Base-by-base conservation (phyloP, 352 stramenopile genomes). In the Aphanomyces euteiches region DNA sequence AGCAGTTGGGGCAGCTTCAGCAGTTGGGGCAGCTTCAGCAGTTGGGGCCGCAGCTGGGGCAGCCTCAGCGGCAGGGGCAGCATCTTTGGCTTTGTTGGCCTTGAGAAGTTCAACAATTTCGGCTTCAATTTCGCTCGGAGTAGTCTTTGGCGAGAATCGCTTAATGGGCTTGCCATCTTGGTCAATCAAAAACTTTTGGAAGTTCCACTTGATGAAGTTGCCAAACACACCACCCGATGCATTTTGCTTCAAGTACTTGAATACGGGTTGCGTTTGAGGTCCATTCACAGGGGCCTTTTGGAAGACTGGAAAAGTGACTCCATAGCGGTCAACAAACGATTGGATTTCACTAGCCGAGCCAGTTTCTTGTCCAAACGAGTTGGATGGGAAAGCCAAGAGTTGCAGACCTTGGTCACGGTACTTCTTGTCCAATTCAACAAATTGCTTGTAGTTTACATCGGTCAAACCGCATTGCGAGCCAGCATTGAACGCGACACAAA, bases 141-240 rank as follows among this genome's bases (percentile, higher is more conserved):
- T 70, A 21, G 84, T 86, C 67, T 81, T 89, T 0, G 88, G 84
- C 0, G 77, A 79, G 64, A 78, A 97, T 7, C 92, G 79, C 73
- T 95, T 88, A 63, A 81, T 71, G 43, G 90, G 79, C 58, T 72
- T 77, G 37, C 92, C 92, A 34, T 92, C 78, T 60, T 84, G 81
- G 78, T 89, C 83, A 1, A 98, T 77, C 6, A 98, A 72, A 71
- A 97, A 97, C 75, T 95, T 96, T 34, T 83, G 90, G 69, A 93
- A 96, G 79, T 96, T 96, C 89, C 89, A 96, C 69, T 89, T 85
- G 66, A 97, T 84, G 73, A 87, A 90, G 19, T 81, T 81, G 4
- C 82, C 85, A 64, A 89, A 84, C 72, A 89, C 76, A 17, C 79
- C 74, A 1, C 76, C 78, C 2, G 85, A 83, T 12, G 90, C 72